A percentile compares a stretch with the other conserved stretches of the same genome.
These are phyloP conservation scores for Tetragonia tetragonoides DNA, from an alignment of 148 eudicot species.

Conservation along the genomic window DNA sequence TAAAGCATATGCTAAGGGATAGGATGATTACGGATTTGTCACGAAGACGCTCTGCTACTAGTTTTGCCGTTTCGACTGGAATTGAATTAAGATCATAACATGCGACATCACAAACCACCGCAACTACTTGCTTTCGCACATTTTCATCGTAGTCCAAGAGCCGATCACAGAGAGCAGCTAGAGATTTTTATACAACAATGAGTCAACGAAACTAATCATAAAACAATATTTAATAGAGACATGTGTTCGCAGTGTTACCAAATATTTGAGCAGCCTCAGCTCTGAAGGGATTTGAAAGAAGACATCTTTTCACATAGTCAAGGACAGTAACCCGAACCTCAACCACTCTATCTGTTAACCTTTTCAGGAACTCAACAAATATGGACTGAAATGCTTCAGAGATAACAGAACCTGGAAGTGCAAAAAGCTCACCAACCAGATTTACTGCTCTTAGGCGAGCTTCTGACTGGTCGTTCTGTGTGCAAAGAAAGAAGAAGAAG, in stretches of 20 bases:
- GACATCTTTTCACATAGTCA: slow-evolving; percentile 70
- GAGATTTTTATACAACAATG: slow-evolving; percentile 23
- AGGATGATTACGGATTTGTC: slow-evolving; percentile 75
- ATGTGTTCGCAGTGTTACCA: slow-evolving; percentile 42
- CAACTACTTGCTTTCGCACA: slow-evolving; percentile 91
- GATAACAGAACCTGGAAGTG: slow-evolving; percentile 64
- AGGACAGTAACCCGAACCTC: slow-evolving; percentile 89
- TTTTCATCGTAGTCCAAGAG: slow-evolving; percentile 94
- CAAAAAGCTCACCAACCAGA: slow-evolving; percentile 89
- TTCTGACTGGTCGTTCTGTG: slow-evolving; percentile 80
- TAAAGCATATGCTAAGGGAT: background rate
- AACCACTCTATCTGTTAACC: slow-evolving; percentile 77
- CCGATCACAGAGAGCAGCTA: slow-evolving; percentile 87
- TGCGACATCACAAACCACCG: slow-evolving; percentile 83
- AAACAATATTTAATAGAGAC: slow-evolving; percentile 12
- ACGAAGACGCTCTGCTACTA: slow-evolving; percentile 85
- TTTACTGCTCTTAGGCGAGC: slow-evolving; percentile 73
- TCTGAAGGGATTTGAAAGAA: slow-evolving; percentile 67
- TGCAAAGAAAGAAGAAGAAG: slow-evolving; percentile 4
- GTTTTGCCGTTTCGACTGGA: slow-evolving; percentile 69
- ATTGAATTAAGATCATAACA: slow-evolving; percentile 61
- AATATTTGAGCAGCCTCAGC: slow-evolving; percentile 78
- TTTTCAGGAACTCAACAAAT: slow-evolving; percentile 84
- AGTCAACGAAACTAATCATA: background rate
- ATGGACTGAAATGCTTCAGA: slow-evolving; percentile 71